phyloP scores from a whole-genome alignment of 148 eudicot species.

The Fagopyrum esculentum region DNA sequence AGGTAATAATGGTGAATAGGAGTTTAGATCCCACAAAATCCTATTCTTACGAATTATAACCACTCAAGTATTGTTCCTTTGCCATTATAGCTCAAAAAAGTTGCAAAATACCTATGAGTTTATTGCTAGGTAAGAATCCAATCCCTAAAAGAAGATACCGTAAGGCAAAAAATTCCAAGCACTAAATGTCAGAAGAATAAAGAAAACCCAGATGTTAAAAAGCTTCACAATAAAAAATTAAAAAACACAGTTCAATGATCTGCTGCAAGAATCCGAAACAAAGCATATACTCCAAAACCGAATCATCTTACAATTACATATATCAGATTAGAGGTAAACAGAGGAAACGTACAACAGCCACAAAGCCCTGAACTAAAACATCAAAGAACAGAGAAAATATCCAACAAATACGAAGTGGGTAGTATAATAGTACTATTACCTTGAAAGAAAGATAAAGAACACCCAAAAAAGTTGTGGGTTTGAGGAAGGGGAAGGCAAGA shows the following conservation, averaged over 20 bases:
- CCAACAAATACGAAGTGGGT: background rate
- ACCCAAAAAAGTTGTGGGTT: background rate
- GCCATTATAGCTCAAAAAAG: background rate
- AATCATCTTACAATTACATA: background rate
- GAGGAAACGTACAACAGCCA: background rate
- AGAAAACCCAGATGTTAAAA: constrained; percentile 2
- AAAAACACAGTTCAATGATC: background rate
- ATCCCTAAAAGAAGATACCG: background rate
- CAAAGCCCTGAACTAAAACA: background rate
- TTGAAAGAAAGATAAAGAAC: background rate
- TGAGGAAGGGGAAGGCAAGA: background rate
- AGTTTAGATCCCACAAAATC: constrained; percentile 3
- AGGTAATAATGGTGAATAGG: background rate
- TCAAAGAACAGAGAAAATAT: background rate
- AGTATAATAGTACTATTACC: background rate
- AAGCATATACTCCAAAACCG: background rate
- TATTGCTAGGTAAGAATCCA: background rate
- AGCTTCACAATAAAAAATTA: background rate
- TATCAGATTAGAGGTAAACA: background rate
- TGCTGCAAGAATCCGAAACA: background rate
- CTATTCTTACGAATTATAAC: background rate
- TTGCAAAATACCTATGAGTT: background rate
- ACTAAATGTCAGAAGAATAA: constrained; percentile 5
- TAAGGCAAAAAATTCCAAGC: background rate
- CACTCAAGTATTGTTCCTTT: background rate